Base-by-base conservation (phyloP, 352 stramenopile genomes). In the Pythium phragmiticola region DNA sequence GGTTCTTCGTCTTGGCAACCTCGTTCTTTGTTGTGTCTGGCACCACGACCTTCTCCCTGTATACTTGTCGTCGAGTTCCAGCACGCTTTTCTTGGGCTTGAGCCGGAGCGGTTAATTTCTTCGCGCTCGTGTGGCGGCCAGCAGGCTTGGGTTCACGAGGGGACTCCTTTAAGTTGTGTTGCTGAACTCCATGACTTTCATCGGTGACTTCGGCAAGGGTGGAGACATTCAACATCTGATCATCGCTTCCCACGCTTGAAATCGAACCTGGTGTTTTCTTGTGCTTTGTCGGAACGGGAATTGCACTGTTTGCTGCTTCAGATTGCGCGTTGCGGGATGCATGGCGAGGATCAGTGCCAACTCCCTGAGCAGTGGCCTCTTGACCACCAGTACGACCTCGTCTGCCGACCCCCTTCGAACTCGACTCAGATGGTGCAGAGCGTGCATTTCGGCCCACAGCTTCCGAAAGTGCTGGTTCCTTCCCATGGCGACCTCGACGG, bases 31-130 rank as follows among this genome's bases (percentile, higher is more conserved):
- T 13, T 36, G 23, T 71, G 52, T 59, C 73, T 71, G 52, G 30
- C 12, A 17, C 23, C 7, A 72, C 33, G 33, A 74, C 65, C 57
- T 89, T 92, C 58, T 92, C 77, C 8, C 83, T 81, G 63, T 87
- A 88, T 17, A 87, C 63, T 54, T 87, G 80, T 7, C 80, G 80
- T 39, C 75, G 75, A 8, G 69, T 54, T 26, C 54, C 57, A 37
- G 9, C 37, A 23, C 63, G 48, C 33, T 64, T 69, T 26, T 69
- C 63, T 8, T 42, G 11, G 11, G 7, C 11, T 39, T 53, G 61
- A 37, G 33, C 30, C 19, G 54, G 11, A 9, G 33, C 19, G 4
- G 12, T 46, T 13, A 42, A 4, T 42, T 69, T 69, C 26, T 60
- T 63, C 8, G 39, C 19, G 16, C n/a, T 53, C 2, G 41, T 26